phyloP scores from a whole-genome alignment of 805 yeast species.

The Saccharomyces mikatae region DNA sequence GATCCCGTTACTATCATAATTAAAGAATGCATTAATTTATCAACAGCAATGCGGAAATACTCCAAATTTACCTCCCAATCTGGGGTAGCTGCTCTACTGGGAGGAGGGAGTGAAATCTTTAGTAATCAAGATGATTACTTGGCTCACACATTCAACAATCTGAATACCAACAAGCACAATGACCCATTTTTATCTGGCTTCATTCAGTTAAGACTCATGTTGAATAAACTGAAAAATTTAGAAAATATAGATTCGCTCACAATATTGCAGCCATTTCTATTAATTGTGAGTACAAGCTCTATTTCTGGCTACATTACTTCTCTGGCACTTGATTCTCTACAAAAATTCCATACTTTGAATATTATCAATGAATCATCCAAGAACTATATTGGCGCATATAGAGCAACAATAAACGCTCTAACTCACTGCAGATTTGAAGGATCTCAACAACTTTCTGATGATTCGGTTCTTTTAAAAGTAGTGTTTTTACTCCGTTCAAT shows the following conservation, averaged over 20 bases:
- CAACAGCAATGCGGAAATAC: slow-evolving; percentile 84
- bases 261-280: slow-evolving; percentile 75
- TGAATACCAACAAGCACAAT: slow-evolving; percentile 23
- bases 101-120: slow-evolving; percentile 55
- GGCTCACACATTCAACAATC: slow-evolving; percentile 30
- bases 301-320: slow-evolving; percentile 84
- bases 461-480: slow-evolving; percentile 79
- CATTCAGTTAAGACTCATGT: slow-evolving; percentile 64
- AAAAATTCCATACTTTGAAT: slow-evolving; percentile 63
- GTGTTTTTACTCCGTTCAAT: slow-evolving; percentile 63
- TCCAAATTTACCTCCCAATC: slow-evolving; percentile 58
- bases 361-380: slow-evolving; percentile 50
- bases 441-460: slow-evolving; percentile 85
- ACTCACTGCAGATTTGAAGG: slow-evolving; percentile 96
- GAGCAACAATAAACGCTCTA: slow-evolving; percentile 45
- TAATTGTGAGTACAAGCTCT: slow-evolving; percentile 73
- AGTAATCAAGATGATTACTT: slow-evolving; percentile 35
- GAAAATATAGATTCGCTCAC: slow-evolving; percentile 61
- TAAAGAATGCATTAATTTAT: slow-evolving; percentile 78
- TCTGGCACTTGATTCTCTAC: slow-evolving; percentile 65
- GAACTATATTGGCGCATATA: slow-evolving; percentile 52
- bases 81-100: slow-evolving; percentile 75
- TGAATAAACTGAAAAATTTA: slow-evolving; percentile 47
- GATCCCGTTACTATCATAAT: slow-evolving; percentile 78
- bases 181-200: slow-evolving; percentile 71